phyloP scores from a whole-genome alignment of 768 basidiomycete genomes.

The Lactarius indigo region DNA sequence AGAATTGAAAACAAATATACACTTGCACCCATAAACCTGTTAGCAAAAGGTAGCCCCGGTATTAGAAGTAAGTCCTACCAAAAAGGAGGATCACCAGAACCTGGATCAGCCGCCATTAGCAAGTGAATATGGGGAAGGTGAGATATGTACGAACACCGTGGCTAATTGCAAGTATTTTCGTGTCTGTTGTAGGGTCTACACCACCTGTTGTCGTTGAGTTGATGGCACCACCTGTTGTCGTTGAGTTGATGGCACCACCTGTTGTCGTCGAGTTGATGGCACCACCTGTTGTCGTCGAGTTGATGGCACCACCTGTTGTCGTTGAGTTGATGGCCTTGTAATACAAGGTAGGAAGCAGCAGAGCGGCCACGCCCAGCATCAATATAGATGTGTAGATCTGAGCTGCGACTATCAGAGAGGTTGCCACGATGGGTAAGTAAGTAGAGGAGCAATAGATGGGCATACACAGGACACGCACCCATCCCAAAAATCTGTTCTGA shows the following conservation, averaged over 20 bases:
- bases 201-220: constrained; percentile 9
- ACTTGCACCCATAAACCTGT: constrained; percentile 32
- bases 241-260: constrained; percentile 33
- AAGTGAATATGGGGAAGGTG: not conserved
- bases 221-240: constrained; percentile 33
- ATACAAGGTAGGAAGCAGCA: constrained; percentile 80
- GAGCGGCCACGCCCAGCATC: constrained; percentile 73
- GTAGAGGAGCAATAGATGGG: not conserved
- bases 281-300: constrained; percentile 7
- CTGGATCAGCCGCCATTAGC: constrained; percentile 27
- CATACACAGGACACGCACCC: constrained; percentile 43
- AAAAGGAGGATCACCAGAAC: constrained; percentile 51
- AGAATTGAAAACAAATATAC: constrained; percentile 48
- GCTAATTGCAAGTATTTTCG: constrained; percentile 46
- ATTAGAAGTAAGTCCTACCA: constrained; percentile 36
- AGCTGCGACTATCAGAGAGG: constrained; percentile 41
- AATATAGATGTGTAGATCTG: constrained; percentile 74
- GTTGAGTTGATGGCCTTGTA: constrained; percentile 45
- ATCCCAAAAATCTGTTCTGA: constrained; percentile 77
- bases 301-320: constrained; percentile 31
- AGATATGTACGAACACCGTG: constrained; percentile 42
- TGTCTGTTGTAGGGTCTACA: constrained; percentile 28
- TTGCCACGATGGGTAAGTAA: not conserved
- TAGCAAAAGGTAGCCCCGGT: not conserved
- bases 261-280: constrained; percentile 31